Conservation (phyloP, 306 rosid species). For the Sechiopsis laciniata region DNA sequence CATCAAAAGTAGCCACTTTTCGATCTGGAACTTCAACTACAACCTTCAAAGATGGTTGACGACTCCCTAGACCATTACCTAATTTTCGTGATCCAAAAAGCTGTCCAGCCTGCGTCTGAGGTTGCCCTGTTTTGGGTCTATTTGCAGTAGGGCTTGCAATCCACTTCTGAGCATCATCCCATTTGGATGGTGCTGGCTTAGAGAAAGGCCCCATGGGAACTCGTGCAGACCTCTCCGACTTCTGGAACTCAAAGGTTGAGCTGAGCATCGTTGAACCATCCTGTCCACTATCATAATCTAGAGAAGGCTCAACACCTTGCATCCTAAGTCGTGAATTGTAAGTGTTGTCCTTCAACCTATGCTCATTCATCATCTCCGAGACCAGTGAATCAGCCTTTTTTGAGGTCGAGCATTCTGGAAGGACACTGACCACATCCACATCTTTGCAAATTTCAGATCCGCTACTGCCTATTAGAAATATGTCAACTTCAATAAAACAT, state of each 20-base stretch:
- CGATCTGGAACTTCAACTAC: slow-evolving; percentile 79
- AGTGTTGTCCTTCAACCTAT: slow-evolving; percentile 38
- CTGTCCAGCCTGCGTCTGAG: slow-evolving; percentile 52
- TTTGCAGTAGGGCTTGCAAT: slow-evolving; percentile 82
- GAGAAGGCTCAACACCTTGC: slow-evolving; percentile 45
- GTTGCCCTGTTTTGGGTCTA: slow-evolving; percentile 54
- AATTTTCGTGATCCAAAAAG: slow-evolving; percentile 46
- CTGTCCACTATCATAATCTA: slow-evolving; percentile 53
- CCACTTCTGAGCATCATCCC: slow-evolving; percentile 99
- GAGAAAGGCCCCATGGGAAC: slow-evolving; percentile 69
- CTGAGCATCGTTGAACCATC: slow-evolving; percentile 45
- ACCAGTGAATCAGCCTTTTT: slow-evolving; percentile 33
- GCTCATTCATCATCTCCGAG: slow-evolving; percentile 41
- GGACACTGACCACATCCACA: slow-evolving; percentile 79
- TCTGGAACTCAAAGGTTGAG: slow-evolving; percentile 79
- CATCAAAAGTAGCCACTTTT: slow-evolving; percentile 48
- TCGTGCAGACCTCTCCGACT: slow-evolving; percentile 72
- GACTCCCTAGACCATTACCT: slow-evolving; percentile 47
- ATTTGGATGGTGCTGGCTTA: slow-evolving; percentile 87
- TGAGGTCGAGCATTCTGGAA: slow-evolving; percentile 54
- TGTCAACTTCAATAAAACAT: slow-evolving; percentile 17
- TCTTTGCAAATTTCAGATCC: slow-evolving; percentile 70
- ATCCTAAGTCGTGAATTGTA: slow-evolving; percentile 41
- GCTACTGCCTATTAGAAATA: slow-evolving; percentile 46
- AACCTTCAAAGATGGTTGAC: slow-evolving; percentile 62